Evolutionary conservation across 1,284 basidiomycete genomes (phyloP).

Genomic region (Agaricales sp.): DNA sequence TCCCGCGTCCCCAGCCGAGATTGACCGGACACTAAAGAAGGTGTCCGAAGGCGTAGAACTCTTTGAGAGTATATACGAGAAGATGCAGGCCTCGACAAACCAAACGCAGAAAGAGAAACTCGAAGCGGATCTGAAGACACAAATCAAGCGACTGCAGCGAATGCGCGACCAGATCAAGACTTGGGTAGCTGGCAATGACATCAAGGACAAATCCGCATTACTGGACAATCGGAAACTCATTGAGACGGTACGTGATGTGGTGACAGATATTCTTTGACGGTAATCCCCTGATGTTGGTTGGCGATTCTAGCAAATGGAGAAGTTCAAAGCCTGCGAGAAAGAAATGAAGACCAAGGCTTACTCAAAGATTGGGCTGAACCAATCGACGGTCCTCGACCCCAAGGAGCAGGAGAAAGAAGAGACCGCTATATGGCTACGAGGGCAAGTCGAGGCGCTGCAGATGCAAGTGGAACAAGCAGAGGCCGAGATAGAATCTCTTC

Average conservation of each 20-base stretch:
- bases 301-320: conserved; percentile 93
- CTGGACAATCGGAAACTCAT: conserved; percentile 93
- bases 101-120: conserved; percentile 96
- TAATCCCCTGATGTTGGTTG: conserved; percentile 12
- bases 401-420: conserved; percentile 96
- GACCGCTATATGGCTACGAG: conserved; percentile 78
- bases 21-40: conserved; percentile 94
- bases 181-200: conserved; percentile 97
- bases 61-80: conserved; percentile 93
- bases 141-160: conserved; percentile 98
- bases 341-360: conserved; percentile 99
- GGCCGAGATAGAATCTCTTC: conserved; percentile 89
- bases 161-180: conserved; percentile 99
- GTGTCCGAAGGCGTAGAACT: conserved; percentile 89
- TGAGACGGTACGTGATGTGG: conserved; percentile 73
- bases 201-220: conserved; percentile 95
- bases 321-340: conserved; percentile 99
- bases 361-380: conserved; percentile 96
- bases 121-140: conserved; percentile 90
- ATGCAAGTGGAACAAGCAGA: conserved; percentile 93
- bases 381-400: conserved; percentile 91
- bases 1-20: conserved; percentile 59
- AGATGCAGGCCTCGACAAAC: conserved; percentile 90
- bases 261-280: conserved; percentile 12
- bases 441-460: conserved; percentile 84